Evolutionary conservation across 768 basidiomycete species (phyloP).

Genomic region (Boletus coccyginus): DNA sequence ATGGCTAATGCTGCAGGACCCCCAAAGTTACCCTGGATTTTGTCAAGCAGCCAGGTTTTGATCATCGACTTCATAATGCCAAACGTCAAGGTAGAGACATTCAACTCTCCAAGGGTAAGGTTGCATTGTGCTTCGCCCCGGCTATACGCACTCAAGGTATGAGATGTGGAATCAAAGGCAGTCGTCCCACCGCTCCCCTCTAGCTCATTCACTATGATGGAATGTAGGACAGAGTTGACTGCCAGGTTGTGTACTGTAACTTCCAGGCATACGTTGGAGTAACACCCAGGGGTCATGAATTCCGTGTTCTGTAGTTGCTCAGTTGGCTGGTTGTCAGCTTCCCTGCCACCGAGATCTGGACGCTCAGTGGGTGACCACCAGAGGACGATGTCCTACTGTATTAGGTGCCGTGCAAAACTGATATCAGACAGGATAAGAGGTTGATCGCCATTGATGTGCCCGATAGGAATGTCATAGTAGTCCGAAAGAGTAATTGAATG

Average conservation of each 20-base stretch:
- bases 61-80: constrained; percentile 82
- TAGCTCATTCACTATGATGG: constrained; percentile 92
- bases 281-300: constrained; percentile 80
- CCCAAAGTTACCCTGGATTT: constrained; percentile 63
- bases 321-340: constrained; percentile 74
- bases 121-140: constrained; percentile 58
- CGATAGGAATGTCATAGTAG: constrained; percentile 91
- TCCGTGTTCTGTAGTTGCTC: constrained; percentile 85
- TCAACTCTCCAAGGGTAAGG: constrained; percentile 87
- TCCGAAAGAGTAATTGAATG: constrained; percentile 75
- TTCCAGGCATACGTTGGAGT: constrained; percentile 91
- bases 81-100: constrained; percentile 85
- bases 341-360: constrained; percentile 92
- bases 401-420: constrained; percentile 82
- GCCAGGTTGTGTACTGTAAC: constrained; percentile 89
- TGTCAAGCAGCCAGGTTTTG: constrained; percentile 39
- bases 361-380: constrained; percentile 95
- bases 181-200: constrained; percentile 94
- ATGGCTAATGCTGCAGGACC: constrained; percentile 69
- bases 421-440: constrained; percentile 87
- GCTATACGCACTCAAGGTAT: constrained; percentile 88
- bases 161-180: constrained; percentile 90
- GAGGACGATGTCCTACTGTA: constrained; percentile 85
- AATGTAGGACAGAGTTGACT: constrained; percentile 91
- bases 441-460: constrained; percentile 89